These are phyloP conservation scores for Salvia rosmarinus DNA, from an alignment of 257 asterid species.

Conservation along the genomic window DNA sequence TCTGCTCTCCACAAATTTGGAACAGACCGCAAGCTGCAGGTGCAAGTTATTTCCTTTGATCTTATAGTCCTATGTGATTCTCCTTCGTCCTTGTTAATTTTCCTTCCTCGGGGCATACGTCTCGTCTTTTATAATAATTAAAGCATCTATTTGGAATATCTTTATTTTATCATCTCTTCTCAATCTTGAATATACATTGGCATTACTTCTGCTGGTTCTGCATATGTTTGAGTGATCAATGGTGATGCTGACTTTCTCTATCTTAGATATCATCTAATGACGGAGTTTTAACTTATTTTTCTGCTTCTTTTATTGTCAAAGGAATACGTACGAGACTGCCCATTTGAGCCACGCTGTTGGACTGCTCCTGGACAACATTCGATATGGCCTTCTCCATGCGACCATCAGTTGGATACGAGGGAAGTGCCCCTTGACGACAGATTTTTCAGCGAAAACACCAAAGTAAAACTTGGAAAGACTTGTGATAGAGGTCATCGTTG, in stretches of 20 bases:
- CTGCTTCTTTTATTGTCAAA: constrained; percentile 34
- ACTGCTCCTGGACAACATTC: constrained; percentile 89
- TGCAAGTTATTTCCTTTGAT: constrained; percentile 30
- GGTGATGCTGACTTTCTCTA: neutral
- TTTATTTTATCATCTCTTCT: too few species aligned
- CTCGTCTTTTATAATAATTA: neutral
- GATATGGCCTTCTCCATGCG: constrained; percentile 68
- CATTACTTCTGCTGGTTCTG: neutral
- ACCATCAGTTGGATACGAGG: constrained; percentile 61
- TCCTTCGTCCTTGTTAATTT: constrained; percentile 1
- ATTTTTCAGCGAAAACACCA: constrained; percentile 57
- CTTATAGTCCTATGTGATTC: neutral
- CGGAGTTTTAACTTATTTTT: constrained; percentile 1
- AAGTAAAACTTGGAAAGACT: constrained; percentile 62
- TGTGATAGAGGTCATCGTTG: constrained; percentile 94
- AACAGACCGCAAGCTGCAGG: constrained; percentile 76
- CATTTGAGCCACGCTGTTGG: constrained; percentile 92
- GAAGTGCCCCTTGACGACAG: constrained; percentile 75
- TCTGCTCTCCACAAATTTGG: constrained; percentile 75
- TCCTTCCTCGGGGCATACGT: neutral
- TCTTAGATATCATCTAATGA: neutral
- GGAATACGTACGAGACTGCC: constrained; percentile 72
- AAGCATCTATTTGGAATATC: neutral
- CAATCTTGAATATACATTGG: neutral
- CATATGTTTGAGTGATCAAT: constrained; percentile 11